phyloP scores from a whole-genome alignment of 2,329 filamentous ascomycete genomes.

The Trichoderma arundinaceum region DNA sequence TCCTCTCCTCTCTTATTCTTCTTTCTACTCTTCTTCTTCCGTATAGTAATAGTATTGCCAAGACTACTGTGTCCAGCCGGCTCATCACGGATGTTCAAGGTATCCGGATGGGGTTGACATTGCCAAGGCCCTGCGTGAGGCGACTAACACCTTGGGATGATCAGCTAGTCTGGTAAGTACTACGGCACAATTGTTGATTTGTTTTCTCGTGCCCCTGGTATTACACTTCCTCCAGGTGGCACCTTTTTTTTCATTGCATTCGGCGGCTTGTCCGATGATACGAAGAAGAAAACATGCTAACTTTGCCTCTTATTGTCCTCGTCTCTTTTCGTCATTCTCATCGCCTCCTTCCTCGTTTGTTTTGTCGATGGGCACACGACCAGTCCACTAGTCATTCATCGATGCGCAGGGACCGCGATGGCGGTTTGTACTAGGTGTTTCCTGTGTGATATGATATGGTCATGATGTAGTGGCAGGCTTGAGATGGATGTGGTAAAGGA shows the following conservation, averaged over 20 bases:
- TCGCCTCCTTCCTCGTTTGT: too few relatives aligned
- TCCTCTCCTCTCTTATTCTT: too few relatives aligned
- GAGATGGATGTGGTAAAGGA: too few relatives aligned
- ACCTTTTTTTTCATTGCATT: constrained; percentile 20
- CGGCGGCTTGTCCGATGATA: constrained; percentile 7
- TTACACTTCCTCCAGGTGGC: constrained; percentile 16
- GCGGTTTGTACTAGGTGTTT: too few relatives aligned
- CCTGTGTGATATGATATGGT: too few relatives aligned
- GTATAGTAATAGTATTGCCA: too few relatives aligned
- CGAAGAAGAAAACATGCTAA: constrained; percentile 11
- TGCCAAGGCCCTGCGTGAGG: constrained; percentile 20
- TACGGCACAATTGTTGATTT: constrained; percentile 12
- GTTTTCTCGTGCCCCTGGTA: constrained; percentile 11
- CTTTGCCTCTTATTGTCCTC: neutral
- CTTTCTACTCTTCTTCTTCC: too few relatives aligned
- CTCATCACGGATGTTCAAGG: constrained; percentile 12
- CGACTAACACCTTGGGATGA: constrained; percentile 24
- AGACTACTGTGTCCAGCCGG: neutral
- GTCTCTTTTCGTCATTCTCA: neutral
- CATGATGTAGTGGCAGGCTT: too few relatives aligned
- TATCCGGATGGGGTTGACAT: constrained; percentile 16
- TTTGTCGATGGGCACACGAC: too few relatives aligned
- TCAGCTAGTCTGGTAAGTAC: constrained; percentile 8
- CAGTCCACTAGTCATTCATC: too few relatives aligned
- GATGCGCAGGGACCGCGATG: too few relatives aligned